Conservation (phyloP, 495 filamentous ascomycete genomes). For the Parathielavia appendiculata region DNA sequence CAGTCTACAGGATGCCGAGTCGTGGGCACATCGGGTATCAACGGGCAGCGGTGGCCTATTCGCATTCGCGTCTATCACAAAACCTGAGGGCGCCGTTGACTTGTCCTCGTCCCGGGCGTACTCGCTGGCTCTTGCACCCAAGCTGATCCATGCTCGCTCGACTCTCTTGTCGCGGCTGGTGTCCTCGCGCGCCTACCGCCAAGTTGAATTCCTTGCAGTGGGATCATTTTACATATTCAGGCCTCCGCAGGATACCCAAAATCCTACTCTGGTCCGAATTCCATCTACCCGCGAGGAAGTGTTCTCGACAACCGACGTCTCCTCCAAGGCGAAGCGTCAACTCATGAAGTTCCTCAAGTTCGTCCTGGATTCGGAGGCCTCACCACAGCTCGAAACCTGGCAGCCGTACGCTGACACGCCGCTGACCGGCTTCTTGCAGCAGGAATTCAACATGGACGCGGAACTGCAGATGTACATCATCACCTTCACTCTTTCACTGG, state of each 20-base stretch:
- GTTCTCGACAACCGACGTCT: conserved; percentile 65
- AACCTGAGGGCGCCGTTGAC: conserved; percentile 30
- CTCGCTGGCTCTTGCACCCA: conserved; percentile 76
- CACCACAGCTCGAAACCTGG: conserved; percentile 44
- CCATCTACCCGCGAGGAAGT: conserved; percentile 85
- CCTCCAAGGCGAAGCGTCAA: conserved; percentile 68
- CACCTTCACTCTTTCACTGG: conserved; percentile 71
- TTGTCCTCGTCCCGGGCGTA: conserved; percentile 70
- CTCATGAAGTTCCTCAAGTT: conserved; percentile 88
- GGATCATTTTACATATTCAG: conserved; percentile 86
- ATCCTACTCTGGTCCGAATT: conserved; percentile 52
- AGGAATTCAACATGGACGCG: conserved; percentile 67
- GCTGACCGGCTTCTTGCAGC: conserved; percentile 59
- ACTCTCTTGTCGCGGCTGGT: conserved; percentile 70
- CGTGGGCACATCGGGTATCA: conserved; percentile 53
- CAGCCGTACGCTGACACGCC: conserved; percentile 38
- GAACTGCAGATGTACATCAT: conserved; percentile 66
- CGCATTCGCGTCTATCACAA: conserved; percentile 25
- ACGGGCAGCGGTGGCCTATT: conserved; percentile 17
- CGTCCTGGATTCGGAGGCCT: conserved; percentile 55
- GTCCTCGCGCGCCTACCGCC: conserved; percentile 78
- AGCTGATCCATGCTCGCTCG: conserved; percentile 80
- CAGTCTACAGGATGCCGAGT: conserved; percentile 72
- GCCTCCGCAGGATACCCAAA: conserved; percentile 23
- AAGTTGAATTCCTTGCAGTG: conserved; percentile 89